phyloP scores from a whole-genome alignment of 2,329 filamentous ascomycete species.

The Dothideomycetidae sp. region DNA sequence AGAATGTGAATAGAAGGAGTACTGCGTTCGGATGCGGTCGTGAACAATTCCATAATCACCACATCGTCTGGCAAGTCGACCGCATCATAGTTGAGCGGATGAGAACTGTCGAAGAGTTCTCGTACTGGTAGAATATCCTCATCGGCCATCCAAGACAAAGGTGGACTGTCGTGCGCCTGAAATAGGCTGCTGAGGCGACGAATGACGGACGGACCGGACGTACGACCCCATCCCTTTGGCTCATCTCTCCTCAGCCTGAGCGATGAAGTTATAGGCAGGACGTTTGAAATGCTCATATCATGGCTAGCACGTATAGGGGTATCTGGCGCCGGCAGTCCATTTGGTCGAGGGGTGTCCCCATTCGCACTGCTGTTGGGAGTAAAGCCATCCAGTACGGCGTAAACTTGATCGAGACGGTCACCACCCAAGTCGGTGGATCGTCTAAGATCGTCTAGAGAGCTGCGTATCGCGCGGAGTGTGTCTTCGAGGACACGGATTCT shows the following conservation, averaged over 20 bases:
- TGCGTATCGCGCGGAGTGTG: neutral
- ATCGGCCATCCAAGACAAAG: no score
- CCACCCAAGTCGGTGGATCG: neutral
- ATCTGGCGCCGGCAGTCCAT: neutral
- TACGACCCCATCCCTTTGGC: neutral
- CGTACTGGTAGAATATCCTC: neutral
- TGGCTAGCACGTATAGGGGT: neutral
- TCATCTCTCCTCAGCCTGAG: neutral
- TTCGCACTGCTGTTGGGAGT: neutral
- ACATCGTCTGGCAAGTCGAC: neutral
- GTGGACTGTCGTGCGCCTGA: neutral
- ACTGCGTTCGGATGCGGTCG: neutral
- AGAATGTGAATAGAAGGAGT: neutral
- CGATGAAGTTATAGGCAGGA: neutral
- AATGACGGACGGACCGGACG: neutral
- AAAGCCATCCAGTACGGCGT: neutral
- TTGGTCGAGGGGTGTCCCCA: neutral
- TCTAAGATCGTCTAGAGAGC: neutral
- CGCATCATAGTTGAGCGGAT: neutral
- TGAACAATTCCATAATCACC: neutral
- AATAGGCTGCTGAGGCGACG: neutral
- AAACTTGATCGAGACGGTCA: neutral
- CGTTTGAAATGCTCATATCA: neutral
- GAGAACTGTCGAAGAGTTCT: neutral
- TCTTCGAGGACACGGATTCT: constrained; percentile 5